Percentiles rank a stretch among this genome's conserved stretches.
Evolutionary conservation across 192 early-diverging fungal species (phyloP).

Genomic region (Chytriomyces sp.): DNA sequence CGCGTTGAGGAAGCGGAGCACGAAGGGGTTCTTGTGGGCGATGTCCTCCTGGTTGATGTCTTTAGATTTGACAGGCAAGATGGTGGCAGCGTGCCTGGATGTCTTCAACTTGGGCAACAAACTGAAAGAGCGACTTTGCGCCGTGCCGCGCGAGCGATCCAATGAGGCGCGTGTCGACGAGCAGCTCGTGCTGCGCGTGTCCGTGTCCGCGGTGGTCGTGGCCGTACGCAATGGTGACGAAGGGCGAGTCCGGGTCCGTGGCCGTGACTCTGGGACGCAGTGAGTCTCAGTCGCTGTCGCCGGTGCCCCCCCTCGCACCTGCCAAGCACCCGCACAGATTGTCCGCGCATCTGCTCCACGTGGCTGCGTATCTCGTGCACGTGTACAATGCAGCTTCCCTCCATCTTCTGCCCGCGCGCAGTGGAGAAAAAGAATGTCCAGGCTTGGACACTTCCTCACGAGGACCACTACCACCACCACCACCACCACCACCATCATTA

Average conservation of each 20-base stretch:
- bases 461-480: too few species aligned
- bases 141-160: slow-evolving; percentile 33
- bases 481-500: too few species aligned
- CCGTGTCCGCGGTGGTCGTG: too few species aligned
- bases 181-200: slow-evolving; percentile 1
- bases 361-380: not conserved
- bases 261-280: slow-evolving; percentile 7
- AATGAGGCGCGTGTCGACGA: slow-evolving; percentile 37
- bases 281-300: not conserved
- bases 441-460: too few species aligned
- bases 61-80: not conserved
- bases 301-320: not conserved
- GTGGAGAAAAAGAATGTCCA: too few species aligned
- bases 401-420: too few species aligned
- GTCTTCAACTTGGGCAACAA: slow-evolving; percentile 35
- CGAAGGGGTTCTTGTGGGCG: not conserved
- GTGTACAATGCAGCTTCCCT: slow-evolving; percentile 1
- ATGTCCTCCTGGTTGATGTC: too few species aligned
- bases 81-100: not conserved
- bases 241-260: slow-evolving; percentile 14
- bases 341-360: not conserved
- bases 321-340: slow-evolving; percentile 32
- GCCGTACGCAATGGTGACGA: slow-evolving; percentile 27
- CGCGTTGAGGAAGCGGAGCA: not conserved
- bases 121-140: slow-evolving; percentile 37